phyloP scores from a whole-genome alignment of 768 basidiomycete species.

The Hortiboletus flavorubellus region DNA sequence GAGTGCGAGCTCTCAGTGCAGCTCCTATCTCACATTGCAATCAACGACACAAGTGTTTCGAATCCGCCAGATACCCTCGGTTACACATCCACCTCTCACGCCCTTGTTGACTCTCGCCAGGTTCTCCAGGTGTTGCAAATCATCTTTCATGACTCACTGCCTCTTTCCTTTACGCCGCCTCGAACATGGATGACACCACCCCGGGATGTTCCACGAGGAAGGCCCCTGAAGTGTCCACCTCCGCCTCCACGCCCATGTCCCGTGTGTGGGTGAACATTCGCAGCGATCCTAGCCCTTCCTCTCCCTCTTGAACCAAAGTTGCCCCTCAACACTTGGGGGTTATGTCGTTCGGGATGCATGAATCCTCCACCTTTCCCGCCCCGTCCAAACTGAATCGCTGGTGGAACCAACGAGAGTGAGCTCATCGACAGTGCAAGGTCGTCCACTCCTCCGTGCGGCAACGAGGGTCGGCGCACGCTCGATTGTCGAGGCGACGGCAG shows the following conservation, averaged over 20 bases:
- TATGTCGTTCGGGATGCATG: constrained; percentile 33
- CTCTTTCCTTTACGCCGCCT: constrained; percentile 8
- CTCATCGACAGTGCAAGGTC: constrained; percentile 46
- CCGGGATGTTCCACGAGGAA: constrained; percentile 15
- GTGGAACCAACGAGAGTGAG: constrained; percentile 59
- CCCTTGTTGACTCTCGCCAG: not conserved
- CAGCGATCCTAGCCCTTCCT: constrained; percentile 29
- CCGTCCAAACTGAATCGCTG: constrained; percentile 69
- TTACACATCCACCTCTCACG: not conserved
- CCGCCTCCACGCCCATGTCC: constrained; percentile 14
- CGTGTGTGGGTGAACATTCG: constrained; percentile 14
- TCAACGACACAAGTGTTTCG: not conserved
- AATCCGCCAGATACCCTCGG: not conserved
- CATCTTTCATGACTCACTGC: constrained; percentile 11
- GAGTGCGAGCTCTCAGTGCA: not conserved
- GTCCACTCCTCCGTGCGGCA: constrained; percentile 37
- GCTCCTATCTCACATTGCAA: not conserved
- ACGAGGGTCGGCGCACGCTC: constrained; percentile 12
- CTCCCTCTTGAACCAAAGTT: constrained; percentile 32
- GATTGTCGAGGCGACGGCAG: constrained; percentile 21
- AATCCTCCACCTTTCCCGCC: constrained; percentile 61
- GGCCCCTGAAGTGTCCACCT: constrained; percentile 9
- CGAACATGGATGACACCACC: constrained; percentile 5
- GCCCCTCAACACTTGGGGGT: constrained; percentile 28
- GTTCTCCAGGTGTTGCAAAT: not conserved